Evolutionary conservation across 345 rosid species (phyloP), one percentile per base, ranked within the genome.

Genomic region (Bretschneidera sinensis): DNA sequence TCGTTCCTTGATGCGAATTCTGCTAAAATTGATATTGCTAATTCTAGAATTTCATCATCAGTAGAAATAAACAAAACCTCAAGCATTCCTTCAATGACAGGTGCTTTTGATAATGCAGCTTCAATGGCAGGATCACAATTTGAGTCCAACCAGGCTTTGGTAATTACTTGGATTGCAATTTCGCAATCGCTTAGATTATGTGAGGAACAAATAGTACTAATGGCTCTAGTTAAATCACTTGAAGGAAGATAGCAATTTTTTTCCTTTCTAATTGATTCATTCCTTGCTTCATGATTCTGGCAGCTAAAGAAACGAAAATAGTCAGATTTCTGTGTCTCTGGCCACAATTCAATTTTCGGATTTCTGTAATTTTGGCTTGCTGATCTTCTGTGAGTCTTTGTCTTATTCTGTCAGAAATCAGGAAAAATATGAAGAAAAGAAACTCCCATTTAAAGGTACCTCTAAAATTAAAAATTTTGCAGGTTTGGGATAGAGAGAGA

Each of bases 31-130:
- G 83, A 81, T 62, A 79, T 66, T n/a, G 59, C 80, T 31, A 86
- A 58, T 62, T 81, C 92, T 43, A 83, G 66, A 65, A 83, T 59
- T 56, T 81, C 81, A 17, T 83, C 85, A n/a, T 83, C 80, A 48
- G 55, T 57, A 0, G 92, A 86, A 51, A 76, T 82, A 55, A 74
- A 74, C 61, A 81, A 55, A 22, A 86, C 62, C 74, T 83, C 84
- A 8, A 83, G 69, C 72, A 81, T 73, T 45, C 82, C 85, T 53
- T 76, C 77, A 21, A 86, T 61, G 4, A 83, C 76, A 0, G 78
- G 61, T 17, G 79, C 61, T 57, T 78, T 76, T 0, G 75, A 66
- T 33, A 83, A 24, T 16, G 70, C 77, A 57, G 70, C 60, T 78
- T 74, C 83, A 1, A 56, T 51, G 21, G 61, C 51, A 48, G 71